Base-by-base conservation (phyloP, 768 basidiomycete genomes). In the Atractiella rhizophila region DNA sequence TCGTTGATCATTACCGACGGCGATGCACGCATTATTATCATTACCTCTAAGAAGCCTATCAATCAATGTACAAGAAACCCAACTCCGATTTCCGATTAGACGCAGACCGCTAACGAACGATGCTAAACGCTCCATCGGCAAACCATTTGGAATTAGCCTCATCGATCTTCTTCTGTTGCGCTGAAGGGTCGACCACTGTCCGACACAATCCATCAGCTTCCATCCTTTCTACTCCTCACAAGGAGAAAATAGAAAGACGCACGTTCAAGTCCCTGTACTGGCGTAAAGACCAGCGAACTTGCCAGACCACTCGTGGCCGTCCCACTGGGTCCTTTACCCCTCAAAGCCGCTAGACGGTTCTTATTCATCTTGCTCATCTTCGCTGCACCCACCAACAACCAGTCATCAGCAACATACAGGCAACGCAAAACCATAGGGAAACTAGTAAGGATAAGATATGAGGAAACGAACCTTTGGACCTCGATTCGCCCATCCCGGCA, bases 61-160 rank as follows among this genome's bases (percentile, higher is more conserved):
- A n/a, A n/a, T n/a, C n/a, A n/a, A n/a, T n/a, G n/a, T n/a, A n/a
- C n/a, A n/a, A n/a, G n/a, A n/a, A n/a, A n/a, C n/a, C n/a, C n/a
- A n/a, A n/a, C n/a, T n/a, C n/a, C n/a, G n/a, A n/a, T n/a, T n/a
- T n/a, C n/a, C n/a, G n/a, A n/a, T n/a, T n/a, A n/a, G n/a, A n/a
- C n/a, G n/a, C n/a, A n/a, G n/a, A n/a, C n/a, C n/a, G n/a, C n/a
- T n/a, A n/a, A n/a, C n/a, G n/a, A n/a, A 46, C 46, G 16, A 45
- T 44, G 18, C 57, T 60, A 40, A 61, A 59, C 3, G 57, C 57
- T 4, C 57, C 60, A n/a, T 56, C 50, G 4, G 75, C 73, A 59
- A 98, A 98, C 91, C 91, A 98, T 21, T 76, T 68, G 40, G 91
- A 83, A 60, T 98, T 96, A 20, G 91, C 91, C 50, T 82, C 85